phyloP scores from a whole-genome alignment of 2,329 filamentous ascomycete genomes.

The Stromatinia cepivora region DNA sequence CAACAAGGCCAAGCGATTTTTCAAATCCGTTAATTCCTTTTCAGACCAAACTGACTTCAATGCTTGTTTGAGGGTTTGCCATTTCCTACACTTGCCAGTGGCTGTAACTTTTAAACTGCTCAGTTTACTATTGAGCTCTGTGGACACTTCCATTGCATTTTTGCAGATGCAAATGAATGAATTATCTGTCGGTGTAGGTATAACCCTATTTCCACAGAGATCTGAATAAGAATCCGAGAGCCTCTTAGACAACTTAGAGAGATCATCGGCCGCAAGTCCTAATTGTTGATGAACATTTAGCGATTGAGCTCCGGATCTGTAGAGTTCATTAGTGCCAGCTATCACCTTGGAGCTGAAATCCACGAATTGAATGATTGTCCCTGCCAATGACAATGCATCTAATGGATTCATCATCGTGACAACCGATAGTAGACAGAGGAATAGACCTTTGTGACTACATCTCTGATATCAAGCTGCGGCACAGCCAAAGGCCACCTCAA shows the following conservation, averaged over 20 bases:
- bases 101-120: background rate
- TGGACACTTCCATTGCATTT: background rate
- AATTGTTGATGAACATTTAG: slow-evolving; percentile 18
- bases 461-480: background rate
- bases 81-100: background rate
- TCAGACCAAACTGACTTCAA: slow-evolving; percentile 15
- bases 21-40: background rate
- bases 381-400: slow-evolving; percentile 21
- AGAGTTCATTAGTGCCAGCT: slow-evolving; percentile 19
- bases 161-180: background rate
- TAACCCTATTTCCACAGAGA: background rate
- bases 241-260: slow-evolving; percentile 3
- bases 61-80: slow-evolving; percentile 8
- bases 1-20: background rate
- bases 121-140: background rate
- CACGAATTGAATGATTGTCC: slow-evolving; percentile 27
- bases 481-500: background rate
- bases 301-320: slow-evolving; percentile 19
- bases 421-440: background rate
- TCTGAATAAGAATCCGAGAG: background rate
- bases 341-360: slow-evolving; percentile 28
- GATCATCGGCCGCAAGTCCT: slow-evolving; percentile 15
- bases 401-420: slow-evolving; percentile 21
- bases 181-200: background rate
- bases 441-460: too few species aligned